Percentiles rank a stretch among this genome's conserved stretches.
phyloP scores from a whole-genome alignment of 345 rosid species.

The Hevea brasiliensis region DNA sequence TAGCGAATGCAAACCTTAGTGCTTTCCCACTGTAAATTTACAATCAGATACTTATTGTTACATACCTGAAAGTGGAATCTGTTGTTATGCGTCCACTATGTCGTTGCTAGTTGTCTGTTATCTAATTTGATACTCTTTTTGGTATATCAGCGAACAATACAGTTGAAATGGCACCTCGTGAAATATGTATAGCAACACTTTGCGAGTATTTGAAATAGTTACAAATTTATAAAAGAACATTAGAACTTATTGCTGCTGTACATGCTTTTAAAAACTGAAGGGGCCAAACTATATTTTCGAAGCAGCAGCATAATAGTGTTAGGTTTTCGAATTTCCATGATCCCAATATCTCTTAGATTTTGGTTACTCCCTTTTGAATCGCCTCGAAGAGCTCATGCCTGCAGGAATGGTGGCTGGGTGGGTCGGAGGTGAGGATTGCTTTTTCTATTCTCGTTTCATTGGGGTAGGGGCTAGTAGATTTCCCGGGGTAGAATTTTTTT shows the following conservation, averaged over 20 bases:
- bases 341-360: too few species aligned
- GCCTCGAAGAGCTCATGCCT: too few species aligned
- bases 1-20: conserved; percentile 18
- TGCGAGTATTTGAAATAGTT: background rate
- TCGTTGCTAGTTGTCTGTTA: background rate
- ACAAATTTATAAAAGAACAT: background rate
- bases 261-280: background rate
- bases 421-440: too few species aligned
- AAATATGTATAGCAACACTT: background rate
- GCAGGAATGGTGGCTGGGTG: too few species aligned
- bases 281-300: background rate
- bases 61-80: background rate
- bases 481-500: too few species aligned
- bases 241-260: background rate
- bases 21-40: conserved; percentile 43
- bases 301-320: too few species aligned
- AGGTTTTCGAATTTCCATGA: too few species aligned
- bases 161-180: background rate
- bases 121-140: background rate
- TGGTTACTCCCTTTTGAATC: too few species aligned
- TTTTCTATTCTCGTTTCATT: too few species aligned
- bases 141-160: conserved; percentile 9
- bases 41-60: conserved; percentile 1
- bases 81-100: background rate
- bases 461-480: too few species aligned